Evolutionary conservation across 441 rosid genomes (phyloP).

Genomic region (Aleurites moluccanus): DNA sequence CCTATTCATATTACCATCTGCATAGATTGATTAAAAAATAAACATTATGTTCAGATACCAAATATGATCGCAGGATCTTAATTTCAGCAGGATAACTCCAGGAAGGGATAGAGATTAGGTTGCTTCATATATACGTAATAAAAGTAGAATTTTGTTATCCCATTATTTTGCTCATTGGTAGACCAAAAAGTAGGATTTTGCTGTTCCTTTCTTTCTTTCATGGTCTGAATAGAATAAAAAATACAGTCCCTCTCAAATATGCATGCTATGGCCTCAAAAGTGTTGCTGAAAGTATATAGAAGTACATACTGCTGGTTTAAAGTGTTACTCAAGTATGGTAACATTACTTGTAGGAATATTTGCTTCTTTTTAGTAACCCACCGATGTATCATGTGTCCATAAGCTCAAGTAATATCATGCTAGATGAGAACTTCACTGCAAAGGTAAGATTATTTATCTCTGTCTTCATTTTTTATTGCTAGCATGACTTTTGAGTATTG

Average conservation of each 20-base stretch:
- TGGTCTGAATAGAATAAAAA: neutral
- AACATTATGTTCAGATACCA: neutral
- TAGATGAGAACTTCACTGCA: constrained; percentile 81
- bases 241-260: neutral
- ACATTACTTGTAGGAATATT: constrained; percentile 61
- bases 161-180: neutral
- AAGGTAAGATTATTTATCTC: constrained; percentile 44
- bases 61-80: neutral
- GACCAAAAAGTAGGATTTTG: neutral
- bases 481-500: neutral
- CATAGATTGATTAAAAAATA: neutral
- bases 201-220: neutral
- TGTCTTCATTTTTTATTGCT: neutral
- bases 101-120: neutral
- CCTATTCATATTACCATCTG: neutral
- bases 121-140: neutral
- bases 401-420: constrained; percentile 76
- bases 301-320: neutral
- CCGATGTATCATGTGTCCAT: constrained; percentile 63
- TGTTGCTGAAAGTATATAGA: too few species aligned
- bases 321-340: neutral
- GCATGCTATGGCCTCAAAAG: neutral
- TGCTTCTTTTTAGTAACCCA: constrained; percentile 68
- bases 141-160: neutral
- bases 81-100: neutral